phyloP scores from a whole-genome alignment of 2,329 filamentous ascomycete genomes.

The Blastomyces gilchristii region DNA sequence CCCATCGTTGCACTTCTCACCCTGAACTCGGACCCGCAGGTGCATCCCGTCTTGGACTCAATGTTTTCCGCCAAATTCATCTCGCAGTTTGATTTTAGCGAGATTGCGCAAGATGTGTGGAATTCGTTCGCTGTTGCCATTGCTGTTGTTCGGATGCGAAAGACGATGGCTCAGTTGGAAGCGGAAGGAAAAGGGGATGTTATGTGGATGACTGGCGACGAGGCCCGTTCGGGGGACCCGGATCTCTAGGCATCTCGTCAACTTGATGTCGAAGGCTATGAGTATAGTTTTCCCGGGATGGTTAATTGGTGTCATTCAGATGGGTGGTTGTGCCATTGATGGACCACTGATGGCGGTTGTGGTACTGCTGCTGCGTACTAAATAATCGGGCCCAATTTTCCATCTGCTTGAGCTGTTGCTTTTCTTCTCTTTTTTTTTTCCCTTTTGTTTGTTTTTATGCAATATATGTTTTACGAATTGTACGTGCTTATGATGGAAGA shows the following conservation, averaged over 20 bases:
- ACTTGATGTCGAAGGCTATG: not conserved
- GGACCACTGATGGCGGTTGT: not conserved
- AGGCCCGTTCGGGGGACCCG: not conserved
- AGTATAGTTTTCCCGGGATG: not conserved
- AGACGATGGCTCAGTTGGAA: conserved; percentile 39
- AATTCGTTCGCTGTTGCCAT: conserved; percentile 49
- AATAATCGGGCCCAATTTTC: not conserved
- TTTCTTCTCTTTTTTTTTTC: not conserved
- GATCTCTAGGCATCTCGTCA: not conserved
- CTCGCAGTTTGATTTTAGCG: conserved; percentile 44
- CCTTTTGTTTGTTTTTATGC: no score
- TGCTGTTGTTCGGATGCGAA: conserved; percentile 44
- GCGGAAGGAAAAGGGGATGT: conserved; percentile 21
- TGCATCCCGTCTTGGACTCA: conserved; percentile 14
- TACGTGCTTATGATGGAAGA: not conserved
- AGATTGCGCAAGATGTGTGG: conserved; percentile 49
- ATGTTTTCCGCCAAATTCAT: conserved; percentile 30
- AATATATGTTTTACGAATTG: not conserved
- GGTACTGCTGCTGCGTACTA: not conserved
- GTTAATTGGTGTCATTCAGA: not conserved
- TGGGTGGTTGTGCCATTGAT: not conserved
- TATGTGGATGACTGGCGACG: conserved; percentile 12
- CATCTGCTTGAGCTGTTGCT: not conserved
- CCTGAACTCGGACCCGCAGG: conserved; percentile 34
- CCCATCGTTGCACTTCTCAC: conserved; percentile 45